Evolutionary conservation across 768 basidiomycete genomes (phyloP), one percentile per base, ranked within the genome.

Genomic region (Pilatotrama ljubarskyi): DNA sequence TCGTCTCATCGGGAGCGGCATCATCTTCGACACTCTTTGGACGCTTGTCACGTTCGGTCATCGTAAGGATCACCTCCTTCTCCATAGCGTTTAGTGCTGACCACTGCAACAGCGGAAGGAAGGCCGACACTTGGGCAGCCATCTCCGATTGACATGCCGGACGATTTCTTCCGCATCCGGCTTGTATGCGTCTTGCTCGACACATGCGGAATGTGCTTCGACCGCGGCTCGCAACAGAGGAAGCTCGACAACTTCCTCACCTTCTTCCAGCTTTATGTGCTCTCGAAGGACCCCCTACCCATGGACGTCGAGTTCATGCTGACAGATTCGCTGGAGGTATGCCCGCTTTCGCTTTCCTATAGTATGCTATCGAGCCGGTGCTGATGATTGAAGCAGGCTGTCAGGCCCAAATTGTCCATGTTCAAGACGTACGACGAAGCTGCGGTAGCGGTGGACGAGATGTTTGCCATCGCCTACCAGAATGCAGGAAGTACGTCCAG

Each of bases 281-380:
- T 88, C n/a, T 92, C 91, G 77, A 99, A 99, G 75, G 82, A 87
- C 44, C 78, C 85, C 22, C 72, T 95, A n/a, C 89, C 97, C 0
- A 95, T 98, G 95, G 97, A 99, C 63, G 90, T 97, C 11, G 95
- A 97, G 53, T 99, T 98, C 74, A 96, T 98, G 93, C 73, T 97
- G 7, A 85, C 86, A 0, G 97, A 99, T 72, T 97, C 96, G 1
- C 74, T 99, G 9, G 95, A 98, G 77, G 93, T 93, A 64, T 65
- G 76, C 59, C 24, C 53, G 44, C 25, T 51, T 2, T 41, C n/a
- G 25, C 20, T 10, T n/a, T n/a, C 13, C 11, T 13, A 6, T 38
- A 5, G 47, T 2, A 3, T 41, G 48, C 20, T 40, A 42, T 42
- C 10, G 36, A 18, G 13, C 24, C n/a, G 47, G 48, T 3, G 26